Evolutionary conservation across 306 rosid species (phyloP), one percentile per base, ranked within the genome.

Genomic region (barrel medic (Medicago truncatula)): DNA sequence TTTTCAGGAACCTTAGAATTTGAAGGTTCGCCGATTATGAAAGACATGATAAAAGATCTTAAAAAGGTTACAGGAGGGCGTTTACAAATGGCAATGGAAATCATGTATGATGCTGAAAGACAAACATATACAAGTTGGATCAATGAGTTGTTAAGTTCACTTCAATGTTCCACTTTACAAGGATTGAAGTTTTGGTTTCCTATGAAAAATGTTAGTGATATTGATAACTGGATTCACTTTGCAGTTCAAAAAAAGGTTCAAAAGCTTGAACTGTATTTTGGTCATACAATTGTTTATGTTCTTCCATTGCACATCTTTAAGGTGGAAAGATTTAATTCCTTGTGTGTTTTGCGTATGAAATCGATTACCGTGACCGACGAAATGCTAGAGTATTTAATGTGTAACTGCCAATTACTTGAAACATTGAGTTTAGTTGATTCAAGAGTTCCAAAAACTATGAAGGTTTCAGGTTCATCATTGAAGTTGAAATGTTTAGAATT

Each of bases 141-240:
- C 61, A 57, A 75, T 75, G 78, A 70, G 7, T 39, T 83, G 78
- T 38, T 79, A 39, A 39, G 23, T 75, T 75, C 81, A 47, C 81
- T 83, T 4, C 39, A 46, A 61, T 46, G 62, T 49, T 38, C 83
- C 11, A 69, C 70, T 54, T 20, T 83, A 3, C 54, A 75, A 54
- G 86, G 83, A 70, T 39, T 83, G 59, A 79, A 17, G 57, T 17
- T 83, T 70, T 79, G 83, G 86, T 83, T 83, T 71, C 81, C 71
- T 62, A 65, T 78, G 38, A 74, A 63, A n/a, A 38, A 1, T 44
- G 81, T 4, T 7, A 74, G 6, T 56, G 81, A 83, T 56, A 4
- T 65, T 57, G 76, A 83, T 18, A 75, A 57, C 15, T 79, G 83
- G 83, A 43, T 83, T 57, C 81, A 47, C 9, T 64, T 70, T 49